A percentile compares a stretch with the other conserved stretches of the same genome.
Conservation (phyloP, 495 filamentous ascomycete species). For the Penicillium longicatenatum region DNA sequence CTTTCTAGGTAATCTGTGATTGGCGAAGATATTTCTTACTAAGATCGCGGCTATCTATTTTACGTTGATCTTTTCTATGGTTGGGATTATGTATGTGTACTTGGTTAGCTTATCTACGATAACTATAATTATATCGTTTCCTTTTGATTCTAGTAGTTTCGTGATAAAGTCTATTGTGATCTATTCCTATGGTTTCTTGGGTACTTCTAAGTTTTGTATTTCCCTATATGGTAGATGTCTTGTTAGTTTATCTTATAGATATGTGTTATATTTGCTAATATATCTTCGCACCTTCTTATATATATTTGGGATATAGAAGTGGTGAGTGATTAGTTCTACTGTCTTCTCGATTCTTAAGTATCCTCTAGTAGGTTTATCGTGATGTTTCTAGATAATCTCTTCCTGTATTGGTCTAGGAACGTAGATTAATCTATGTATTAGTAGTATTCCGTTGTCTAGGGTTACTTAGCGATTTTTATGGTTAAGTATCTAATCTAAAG, state of each 20-base stretch:
- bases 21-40: too few species aligned
- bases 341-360: not conserved
- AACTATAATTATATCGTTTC: not conserved
- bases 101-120: not conserved
- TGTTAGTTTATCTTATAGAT: not conserved
- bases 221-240: too few species aligned
- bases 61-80: too few species aligned
- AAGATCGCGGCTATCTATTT: too few species aligned
- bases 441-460: too few species aligned
- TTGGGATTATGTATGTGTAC: not conserved
- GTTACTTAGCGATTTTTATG: too few species aligned
- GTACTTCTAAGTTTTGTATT: too few species aligned
- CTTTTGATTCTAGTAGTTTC: too few species aligned
- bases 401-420: not conserved
- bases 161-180: too few species aligned
- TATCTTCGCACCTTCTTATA: not conserved
- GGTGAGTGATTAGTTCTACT: not conserved
- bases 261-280: not conserved
- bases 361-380: too few species aligned
- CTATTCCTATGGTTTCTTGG: too few species aligned
- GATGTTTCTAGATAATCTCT: not conserved
- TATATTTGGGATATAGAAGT: not conserved
- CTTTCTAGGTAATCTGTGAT: not conserved
- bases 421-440: not conserved
- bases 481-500: too few species aligned